Evolutionary conservation across 805 yeast species (phyloP).

Genomic region (Clavispora asparagi): DNA sequence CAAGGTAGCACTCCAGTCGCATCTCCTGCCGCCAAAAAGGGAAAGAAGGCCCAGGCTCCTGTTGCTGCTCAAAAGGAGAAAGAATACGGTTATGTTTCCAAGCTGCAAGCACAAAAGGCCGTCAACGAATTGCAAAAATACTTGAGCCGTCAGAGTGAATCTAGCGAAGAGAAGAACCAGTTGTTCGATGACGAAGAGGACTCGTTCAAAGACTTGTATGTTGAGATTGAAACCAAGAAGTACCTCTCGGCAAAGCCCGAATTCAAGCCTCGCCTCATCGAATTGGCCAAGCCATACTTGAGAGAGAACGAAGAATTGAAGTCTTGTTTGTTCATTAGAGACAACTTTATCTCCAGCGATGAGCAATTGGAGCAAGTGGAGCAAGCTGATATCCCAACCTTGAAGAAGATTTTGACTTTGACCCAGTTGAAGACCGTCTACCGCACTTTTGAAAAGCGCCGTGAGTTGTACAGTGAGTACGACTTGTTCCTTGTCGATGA

Average conservation of each 20-base stretch:
- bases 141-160: constrained; percentile 29
- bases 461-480: constrained; percentile 62
- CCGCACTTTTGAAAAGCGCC: constrained; percentile 83
- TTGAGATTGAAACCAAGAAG: constrained; percentile 63
- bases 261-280: constrained; percentile 50
- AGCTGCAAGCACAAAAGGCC: constrained; percentile 38
- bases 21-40: constrained; percentile 3
- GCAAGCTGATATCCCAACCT: constrained; percentile 39
- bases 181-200: constrained; percentile 52
- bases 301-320: constrained; percentile 39
- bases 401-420: constrained; percentile 59
- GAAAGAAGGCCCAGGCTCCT: background rate
- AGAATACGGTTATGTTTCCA: constrained; percentile 12
- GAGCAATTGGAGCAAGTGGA: constrained; percentile 44
- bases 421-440: constrained; percentile 76
- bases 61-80: constrained; percentile 6
- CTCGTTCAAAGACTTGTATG: constrained; percentile 48
- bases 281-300: constrained; percentile 44
- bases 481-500: constrained; percentile 86
- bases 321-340: constrained; percentile 68
- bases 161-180: constrained; percentile 33
- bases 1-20: constrained; percentile 3
- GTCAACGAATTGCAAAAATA: constrained; percentile 63
- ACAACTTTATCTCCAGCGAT: constrained; percentile 42
- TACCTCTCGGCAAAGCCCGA: constrained; percentile 55